Conservation (phyloP, 805 yeast species). For the Danielia oregonensis region DNA sequence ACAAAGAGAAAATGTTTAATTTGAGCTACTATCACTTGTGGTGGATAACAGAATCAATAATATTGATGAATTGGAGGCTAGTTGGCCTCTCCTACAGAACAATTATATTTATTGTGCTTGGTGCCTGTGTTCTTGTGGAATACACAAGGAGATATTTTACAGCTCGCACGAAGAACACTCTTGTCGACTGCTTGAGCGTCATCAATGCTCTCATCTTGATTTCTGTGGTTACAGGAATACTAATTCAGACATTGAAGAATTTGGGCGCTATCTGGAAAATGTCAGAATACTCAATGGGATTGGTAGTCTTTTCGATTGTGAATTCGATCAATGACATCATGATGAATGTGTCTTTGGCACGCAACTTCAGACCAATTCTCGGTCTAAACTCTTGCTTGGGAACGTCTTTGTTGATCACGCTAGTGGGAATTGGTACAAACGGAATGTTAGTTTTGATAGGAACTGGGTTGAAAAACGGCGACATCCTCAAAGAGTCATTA, state of each 20-base stretch:
- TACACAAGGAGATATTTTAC: no score
- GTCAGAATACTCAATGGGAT: constrained; percentile 46
- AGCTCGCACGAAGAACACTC: not conserved
- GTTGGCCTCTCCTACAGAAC: no score
- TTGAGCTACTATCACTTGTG: not conserved
- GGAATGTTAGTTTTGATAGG: constrained; percentile 28
- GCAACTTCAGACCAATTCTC: constrained; percentile 31
- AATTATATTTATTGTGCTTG: no score
- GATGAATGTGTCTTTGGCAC: constrained; percentile 46
- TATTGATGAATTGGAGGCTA: no score
- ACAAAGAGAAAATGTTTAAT: not conserved
- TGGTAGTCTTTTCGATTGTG: constrained; percentile 45
- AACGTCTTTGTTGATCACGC: constrained; percentile 45
- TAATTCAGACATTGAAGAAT: constrained; percentile 36
- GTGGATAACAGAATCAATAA: no score
- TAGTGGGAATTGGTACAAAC: constrained; percentile 50
- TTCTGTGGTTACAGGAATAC: constrained; percentile 22
- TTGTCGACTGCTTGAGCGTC: constrained; percentile 16
- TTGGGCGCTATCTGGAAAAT: constrained; percentile 42
- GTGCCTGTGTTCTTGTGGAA: no score
- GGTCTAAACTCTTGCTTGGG: constrained; percentile 55
- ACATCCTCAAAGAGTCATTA: constrained; percentile 6
- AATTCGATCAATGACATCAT: constrained; percentile 52
- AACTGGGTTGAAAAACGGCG: constrained; percentile 4
- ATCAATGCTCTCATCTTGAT: constrained; percentile 23